Evolutionary conservation across 345 rosid genomes (phyloP).

Genomic region (Ricinus communis): DNA sequence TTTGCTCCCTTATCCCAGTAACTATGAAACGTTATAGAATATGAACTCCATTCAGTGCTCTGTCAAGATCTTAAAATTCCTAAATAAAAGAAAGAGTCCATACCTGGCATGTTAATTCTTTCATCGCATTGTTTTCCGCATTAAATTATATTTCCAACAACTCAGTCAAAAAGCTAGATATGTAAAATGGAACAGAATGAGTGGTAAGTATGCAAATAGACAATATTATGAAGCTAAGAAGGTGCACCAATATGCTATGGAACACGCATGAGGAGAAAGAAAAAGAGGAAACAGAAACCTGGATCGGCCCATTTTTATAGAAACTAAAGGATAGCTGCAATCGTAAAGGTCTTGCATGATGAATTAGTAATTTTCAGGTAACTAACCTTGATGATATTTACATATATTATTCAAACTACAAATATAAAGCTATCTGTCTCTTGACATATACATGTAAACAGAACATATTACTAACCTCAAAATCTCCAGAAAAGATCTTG

Average conservation of each 20-base stretch:
- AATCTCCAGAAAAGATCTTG: not conserved
- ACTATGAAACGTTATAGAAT: not conserved
- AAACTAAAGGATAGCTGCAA: not conserved
- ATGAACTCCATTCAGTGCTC: not conserved
- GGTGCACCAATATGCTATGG: too few species aligned
- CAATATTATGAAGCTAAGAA: not conserved
- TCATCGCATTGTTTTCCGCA: not conserved
- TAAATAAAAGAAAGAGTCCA: not conserved
- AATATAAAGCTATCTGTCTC: not conserved
- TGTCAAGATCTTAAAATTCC: not conserved
- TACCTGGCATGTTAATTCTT: not conserved
- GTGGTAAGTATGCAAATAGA: not conserved
- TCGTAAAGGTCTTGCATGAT: not conserved
- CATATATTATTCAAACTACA: not conserved
- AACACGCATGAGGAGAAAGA: not conserved
- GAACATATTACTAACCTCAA: constrained; percentile 1
- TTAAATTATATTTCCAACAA: too few species aligned
- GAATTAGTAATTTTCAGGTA: not conserved
- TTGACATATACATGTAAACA: not conserved
- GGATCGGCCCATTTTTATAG: not conserved
- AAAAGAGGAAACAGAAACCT: not conserved
- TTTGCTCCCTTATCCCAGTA: not conserved
- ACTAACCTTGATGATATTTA: not conserved
- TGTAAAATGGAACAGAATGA: not conserved
- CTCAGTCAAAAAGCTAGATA: not conserved